Base-by-base conservation (phyloP, 2,329 filamentous ascomycete species). In the Thelonectria discophora region DNA sequence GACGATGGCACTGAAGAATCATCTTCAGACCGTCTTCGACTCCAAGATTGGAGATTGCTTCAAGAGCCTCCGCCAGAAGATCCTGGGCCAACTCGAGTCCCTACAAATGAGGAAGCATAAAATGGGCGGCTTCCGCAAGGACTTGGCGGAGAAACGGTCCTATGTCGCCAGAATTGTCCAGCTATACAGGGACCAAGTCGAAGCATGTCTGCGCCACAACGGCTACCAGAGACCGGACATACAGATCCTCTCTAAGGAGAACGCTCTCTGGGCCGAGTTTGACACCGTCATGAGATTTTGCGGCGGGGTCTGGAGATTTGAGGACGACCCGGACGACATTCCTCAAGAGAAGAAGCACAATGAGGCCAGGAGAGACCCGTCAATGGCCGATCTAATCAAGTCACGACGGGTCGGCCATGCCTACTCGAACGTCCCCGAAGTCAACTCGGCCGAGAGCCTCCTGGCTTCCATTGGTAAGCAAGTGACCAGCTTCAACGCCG, bases 31-130 rank as follows among this genome's bases (percentile, higher is more conserved):
- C 2, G 58, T 78, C 9, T 65, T 78, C 9, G 74, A 76, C 39
- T 73, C 72, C 17, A 75, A 74, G 49, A 79, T 80, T 43, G 67
- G 70, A 3, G 62, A 59, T 0, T 75, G 73, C 11, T 80, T 80
- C 59, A 72, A 71, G 0, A 63, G 56, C 0, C 66, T 79, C 13
- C 66, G 72, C 21, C 54, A 43, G 0, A 68, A 62, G 0, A 69
- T 78, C 6, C 55, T 48, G 3, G 34, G 47, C 1, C 67, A 69
- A 0, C 65, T 78, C 0, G 24, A 45, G 0, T 55, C 64, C 2
- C 68, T 66, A 2, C 15, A 67, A 3, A 13, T 7, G 2, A 56
- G 67, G 8, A 62, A 62, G 1, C 10, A 43, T 0, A 15, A 24
- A 2, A 60, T 79, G 2, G 76, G 76, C 0, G 60, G 74, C 0